Base-by-base conservation (phyloP, 179 eudicot genomes). In the Sideroxylon spinosum region DNA sequence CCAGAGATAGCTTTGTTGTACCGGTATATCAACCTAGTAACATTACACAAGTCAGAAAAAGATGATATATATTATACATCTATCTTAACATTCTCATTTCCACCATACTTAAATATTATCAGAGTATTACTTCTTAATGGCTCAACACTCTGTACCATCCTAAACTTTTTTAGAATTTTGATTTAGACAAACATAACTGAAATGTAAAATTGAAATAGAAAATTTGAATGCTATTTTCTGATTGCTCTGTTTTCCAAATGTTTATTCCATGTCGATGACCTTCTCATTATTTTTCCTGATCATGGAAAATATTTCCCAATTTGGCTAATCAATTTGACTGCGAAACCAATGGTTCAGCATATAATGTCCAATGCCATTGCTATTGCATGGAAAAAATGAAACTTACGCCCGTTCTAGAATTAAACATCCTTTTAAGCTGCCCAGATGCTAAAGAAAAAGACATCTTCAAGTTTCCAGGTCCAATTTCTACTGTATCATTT, bases 391-490 rank as follows among this genome's bases (percentile, higher is more conserved):
- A 48, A 62, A 75, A 59, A 26, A 19, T 57, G 52, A 73, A 49
- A 67, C 92, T 88, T 79, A 94, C 98, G 85, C 85, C 88, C 12
- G 83, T 88, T 80, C 76, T 81, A 32, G 85, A 81, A 85, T 91
- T 87, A 71, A 69, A 86, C 88, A 94, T 87, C 57, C 91, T 85
- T 37, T 69, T 82, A 67, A 91, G 88, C 80, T 86, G 88, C 75
- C 94, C 97, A 48, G 98, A 82, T 68, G 79, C 46, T 68, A 82
- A 79, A 69, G 96, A 94, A 84, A 89, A 91, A 8, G 88, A 86
- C 93, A 91, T 81, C 87, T 91, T 93, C 82, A 94, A 82, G 80
- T 89, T 84, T 78, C 98, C 96, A 22, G 88, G 91, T 73, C 97
- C 98, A 80, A 94, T 85, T 78, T 90, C 90, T 71, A 91, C 81